Base-by-base conservation (phyloP, 768 basidiomycete species). In the Dendrothele bispora region DNA sequence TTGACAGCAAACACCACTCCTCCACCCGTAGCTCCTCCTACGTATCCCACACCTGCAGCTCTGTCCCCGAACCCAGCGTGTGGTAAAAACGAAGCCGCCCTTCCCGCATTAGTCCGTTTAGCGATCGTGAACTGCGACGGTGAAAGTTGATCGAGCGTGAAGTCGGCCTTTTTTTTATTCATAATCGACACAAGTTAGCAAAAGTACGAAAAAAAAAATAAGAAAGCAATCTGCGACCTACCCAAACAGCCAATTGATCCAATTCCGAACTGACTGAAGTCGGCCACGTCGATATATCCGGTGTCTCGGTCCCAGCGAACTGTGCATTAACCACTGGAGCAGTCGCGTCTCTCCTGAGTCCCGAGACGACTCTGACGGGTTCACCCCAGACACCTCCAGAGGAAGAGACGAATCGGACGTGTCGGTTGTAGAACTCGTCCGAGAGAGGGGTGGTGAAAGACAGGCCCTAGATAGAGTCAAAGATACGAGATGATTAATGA, bases 301-400 rank as follows among this genome's bases (percentile, higher is more conserved):
- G 64, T 0, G 67, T 69, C 7, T 63, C 53, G 2, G 52, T 54
- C 20, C 69, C 69, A 6, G 68, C 56, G 49, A 71, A 71, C 43
- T 71, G 69, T 4, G 69, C 64, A 8, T 50, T 58, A 12, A 71
- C 59, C 6, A 71, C 69, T 1, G 69, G 61, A 27, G 66, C 61
- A 7, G 68, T 68, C 5, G 69, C 68, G 51, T 71, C 69, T 5
- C 68, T 61, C 17, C 69, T 61, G 20, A 71, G 58, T 5, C 69
- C 69, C 2, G 69, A 71, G 7, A 71, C 55, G 11, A 66, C 66
- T 14, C 63, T 62, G 41, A 69, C 55, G 6, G 69, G 61, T 52
- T 71, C 69, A 6, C 69, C 69, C 69, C 69, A 71, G 27, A 71
- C 56, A 17, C 69, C 65, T 14, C 65, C 65, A 12, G 57, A 58